phyloP scores from a whole-genome alignment of 371 early-diverging fungal species.

The Paraphysoderma sedebokerense region DNA sequence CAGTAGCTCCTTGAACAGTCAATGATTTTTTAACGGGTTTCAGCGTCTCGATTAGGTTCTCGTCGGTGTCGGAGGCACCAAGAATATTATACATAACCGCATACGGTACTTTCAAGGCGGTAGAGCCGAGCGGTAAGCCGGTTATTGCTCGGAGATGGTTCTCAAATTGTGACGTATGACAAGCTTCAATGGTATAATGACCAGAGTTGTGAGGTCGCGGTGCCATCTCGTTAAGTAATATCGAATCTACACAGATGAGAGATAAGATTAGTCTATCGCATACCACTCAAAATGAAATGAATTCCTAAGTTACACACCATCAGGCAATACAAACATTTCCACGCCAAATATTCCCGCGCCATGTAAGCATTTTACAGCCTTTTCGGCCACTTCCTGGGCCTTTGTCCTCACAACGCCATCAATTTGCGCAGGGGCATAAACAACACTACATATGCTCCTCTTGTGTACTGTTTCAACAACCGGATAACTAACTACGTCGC shows the following conservation, averaged over 20 bases:
- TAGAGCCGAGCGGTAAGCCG: slow-evolving; percentile 81
- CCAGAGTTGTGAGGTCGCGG: slow-evolving; percentile 97
- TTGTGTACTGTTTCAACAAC: slow-evolving; percentile 89
- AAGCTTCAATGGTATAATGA: slow-evolving; percentile 94
- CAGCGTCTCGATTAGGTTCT: slow-evolving; percentile 27
- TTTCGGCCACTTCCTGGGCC: slow-evolving; percentile 63
- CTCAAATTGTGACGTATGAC: slow-evolving; percentile 90
- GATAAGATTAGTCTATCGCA: not conserved
- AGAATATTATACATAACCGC: slow-evolving; percentile 88
- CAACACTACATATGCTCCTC: slow-evolving; percentile 85
- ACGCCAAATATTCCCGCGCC: slow-evolving; percentile 91
- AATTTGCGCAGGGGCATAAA: slow-evolving; percentile 87
- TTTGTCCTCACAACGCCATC: slow-evolving; percentile 46
- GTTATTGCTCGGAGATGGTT: slow-evolving; percentile 89
- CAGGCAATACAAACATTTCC: slow-evolving; percentile 80
- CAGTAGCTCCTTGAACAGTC: slow-evolving; percentile 60
- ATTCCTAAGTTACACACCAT: slow-evolving; percentile 27
- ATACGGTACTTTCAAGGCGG: slow-evolving; percentile 72
- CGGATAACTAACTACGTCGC: slow-evolving; percentile 67
- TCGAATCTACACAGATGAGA: slow-evolving; percentile 21
- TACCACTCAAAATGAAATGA: not conserved
- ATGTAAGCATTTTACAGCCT: slow-evolving; percentile 56
- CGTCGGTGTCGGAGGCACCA: slow-evolving; percentile 39
- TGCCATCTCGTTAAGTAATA: slow-evolving; percentile 88
- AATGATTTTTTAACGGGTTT: slow-evolving; percentile 30